Evolutionary conservation across 2,329 filamentous ascomycete genomes (phyloP).

Genomic region (Beauveria asiatica): DNA sequence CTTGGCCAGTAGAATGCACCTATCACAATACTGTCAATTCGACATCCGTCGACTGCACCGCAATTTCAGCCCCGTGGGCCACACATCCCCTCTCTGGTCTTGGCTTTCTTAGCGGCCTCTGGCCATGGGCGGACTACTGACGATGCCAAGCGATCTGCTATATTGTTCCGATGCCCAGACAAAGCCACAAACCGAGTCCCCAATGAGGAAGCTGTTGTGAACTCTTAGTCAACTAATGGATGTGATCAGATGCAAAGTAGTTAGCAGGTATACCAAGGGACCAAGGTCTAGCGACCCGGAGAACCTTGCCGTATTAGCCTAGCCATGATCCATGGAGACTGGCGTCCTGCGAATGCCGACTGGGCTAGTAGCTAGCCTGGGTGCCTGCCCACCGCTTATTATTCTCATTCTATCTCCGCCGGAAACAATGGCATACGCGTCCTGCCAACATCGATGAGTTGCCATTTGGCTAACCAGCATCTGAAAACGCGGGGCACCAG

Average conservation of each 20-base stretch:
- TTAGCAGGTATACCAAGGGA: no score
- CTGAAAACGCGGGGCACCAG: neutral
- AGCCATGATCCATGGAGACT: no score
- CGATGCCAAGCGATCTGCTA: constrained; percentile 9
- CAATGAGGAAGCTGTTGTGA: neutral
- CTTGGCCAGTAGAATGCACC: no score
- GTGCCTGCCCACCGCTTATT: neutral
- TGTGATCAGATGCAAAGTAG: neutral
- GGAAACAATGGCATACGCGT: neutral
- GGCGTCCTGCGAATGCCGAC: neutral
- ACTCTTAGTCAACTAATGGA: no score
- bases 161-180: neutral
- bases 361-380: neutral
- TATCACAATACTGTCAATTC: neutral
- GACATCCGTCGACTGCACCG: neutral
- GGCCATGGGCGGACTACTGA: neutral
- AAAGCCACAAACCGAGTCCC: neutral
- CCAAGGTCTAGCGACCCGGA: neutral
- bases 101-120: neutral
- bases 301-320: no score
- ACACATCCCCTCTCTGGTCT: neutral
- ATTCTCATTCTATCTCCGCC: constrained; percentile 5
- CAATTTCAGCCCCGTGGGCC: neutral
- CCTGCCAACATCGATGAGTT: neutral
- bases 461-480: neutral